Percentiles rank a stretch among this genome's conserved stretches.
Evolutionary conservation across 768 basidiomycete genomes (phyloP).

Genomic region (Mycena kentingensis): DNA sequence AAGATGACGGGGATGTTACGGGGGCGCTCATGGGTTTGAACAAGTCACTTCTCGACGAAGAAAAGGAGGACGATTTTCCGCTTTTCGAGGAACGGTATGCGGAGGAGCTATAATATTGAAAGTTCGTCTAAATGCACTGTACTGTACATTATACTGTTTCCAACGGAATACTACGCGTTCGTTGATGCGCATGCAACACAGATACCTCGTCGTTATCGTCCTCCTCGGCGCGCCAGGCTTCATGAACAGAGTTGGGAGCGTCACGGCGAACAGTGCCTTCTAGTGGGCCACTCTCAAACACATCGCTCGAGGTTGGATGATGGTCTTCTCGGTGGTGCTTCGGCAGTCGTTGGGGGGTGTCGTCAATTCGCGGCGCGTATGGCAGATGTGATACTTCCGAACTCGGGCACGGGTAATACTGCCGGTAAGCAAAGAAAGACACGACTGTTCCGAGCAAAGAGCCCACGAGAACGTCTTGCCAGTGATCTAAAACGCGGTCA

Average conservation of each 20-base stretch:
- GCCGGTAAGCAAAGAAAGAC: conserved; percentile 77
- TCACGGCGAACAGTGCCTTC: conserved; percentile 38
- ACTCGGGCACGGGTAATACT: conserved; percentile 78
- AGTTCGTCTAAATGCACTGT: background rate
- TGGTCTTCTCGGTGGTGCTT: conserved; percentile 22
- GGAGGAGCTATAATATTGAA: conserved; percentile 1
- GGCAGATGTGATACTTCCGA: conserved; percentile 69
- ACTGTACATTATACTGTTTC: conserved; percentile 16
- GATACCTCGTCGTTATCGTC: conserved; percentile 21
- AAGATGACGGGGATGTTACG: conserved; percentile 59
- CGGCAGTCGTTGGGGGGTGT: conserved; percentile 22
- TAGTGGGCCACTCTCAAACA: conserved; percentile 20
- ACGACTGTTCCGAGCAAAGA: conserved; percentile 70
- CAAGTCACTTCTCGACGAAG: conserved; percentile 23
- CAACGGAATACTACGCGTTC: conserved; percentile 7
- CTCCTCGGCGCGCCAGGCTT: conserved; percentile 32
- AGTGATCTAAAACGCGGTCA: conserved; percentile 63
- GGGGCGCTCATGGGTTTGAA: conserved; percentile 46
- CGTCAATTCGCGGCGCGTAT: conserved; percentile 64
- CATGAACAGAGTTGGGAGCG: conserved; percentile 26
- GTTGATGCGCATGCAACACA: background rate
- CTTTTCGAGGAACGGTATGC: conserved; percentile 11
- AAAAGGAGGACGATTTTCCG: conserved; percentile 23
- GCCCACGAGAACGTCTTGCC: conserved; percentile 88
- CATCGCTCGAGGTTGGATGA: conserved; percentile 3